Evolutionary conservation across 2,329 filamentous ascomycete genomes (phyloP).

Genomic region (Talaromyces sp.): DNA sequence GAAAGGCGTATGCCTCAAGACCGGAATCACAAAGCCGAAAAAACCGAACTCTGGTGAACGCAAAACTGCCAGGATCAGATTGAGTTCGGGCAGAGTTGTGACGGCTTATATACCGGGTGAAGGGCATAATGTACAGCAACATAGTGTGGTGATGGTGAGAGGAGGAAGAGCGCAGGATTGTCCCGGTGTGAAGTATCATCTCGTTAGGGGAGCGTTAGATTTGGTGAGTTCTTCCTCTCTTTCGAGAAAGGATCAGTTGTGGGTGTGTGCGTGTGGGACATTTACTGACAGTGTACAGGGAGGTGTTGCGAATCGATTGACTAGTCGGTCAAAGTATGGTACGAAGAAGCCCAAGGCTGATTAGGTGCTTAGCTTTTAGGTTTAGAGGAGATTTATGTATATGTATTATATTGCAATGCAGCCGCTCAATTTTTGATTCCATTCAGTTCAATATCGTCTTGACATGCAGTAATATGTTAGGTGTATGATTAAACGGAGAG

Average conservation of each 20-base stretch:
- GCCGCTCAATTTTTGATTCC: neutral
- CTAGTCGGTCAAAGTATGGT: constrained; percentile 91
- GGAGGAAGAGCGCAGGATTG: constrained; percentile 94
- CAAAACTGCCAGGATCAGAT: constrained; percentile 86
- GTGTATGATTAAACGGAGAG: no score
- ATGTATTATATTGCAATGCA: constrained; percentile 14
- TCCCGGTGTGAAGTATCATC: constrained; percentile 93
- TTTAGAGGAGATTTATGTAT: neutral
- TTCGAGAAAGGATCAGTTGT: neutral
- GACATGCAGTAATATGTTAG: no score
- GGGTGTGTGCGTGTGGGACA: neutral
- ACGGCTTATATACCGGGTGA: constrained; percentile 96
- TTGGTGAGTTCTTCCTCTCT: constrained; percentile 60
- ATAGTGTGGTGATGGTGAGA: constrained; percentile 93
- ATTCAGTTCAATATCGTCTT: neutral
- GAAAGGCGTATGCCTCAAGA: constrained; percentile 94
- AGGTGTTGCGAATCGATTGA: constrained; percentile 80
- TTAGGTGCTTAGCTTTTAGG: constrained; percentile 22
- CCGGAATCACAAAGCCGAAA: constrained; percentile 91
- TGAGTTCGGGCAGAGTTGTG: constrained; percentile 81
- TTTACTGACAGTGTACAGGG: constrained; percentile 55
- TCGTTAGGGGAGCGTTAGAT: constrained; percentile 88
- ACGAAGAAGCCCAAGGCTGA: constrained; percentile 97
- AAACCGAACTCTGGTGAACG: constrained; percentile 98
- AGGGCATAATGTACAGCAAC: constrained; percentile 97